Base-by-base conservation (phyloP, 73 alveolate genomes). In the Breviolum minutum region DNA sequence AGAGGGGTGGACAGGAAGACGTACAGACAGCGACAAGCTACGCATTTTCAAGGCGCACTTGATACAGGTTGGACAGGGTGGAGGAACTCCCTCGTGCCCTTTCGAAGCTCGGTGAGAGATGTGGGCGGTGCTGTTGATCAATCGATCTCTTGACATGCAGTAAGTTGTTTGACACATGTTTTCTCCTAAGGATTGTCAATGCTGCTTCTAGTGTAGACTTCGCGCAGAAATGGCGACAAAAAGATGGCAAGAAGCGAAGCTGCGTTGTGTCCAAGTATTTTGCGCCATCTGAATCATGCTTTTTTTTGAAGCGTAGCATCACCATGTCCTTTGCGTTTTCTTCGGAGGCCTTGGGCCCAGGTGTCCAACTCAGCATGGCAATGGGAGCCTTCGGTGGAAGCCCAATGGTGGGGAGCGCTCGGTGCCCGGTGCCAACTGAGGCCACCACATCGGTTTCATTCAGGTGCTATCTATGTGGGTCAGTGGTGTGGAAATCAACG, bases 1-100 rank as follows among this genome's bases (percentile, higher is more conserved):
- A 20, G 98, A 93, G 80, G 98, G 98, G 16, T 93, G 98, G 98
- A 93, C 98, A 24, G 98, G 98, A 17, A 73, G 98, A 60, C 91
- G 82, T 29, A 93, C 98, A 9, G 70, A 93, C 54, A 32, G 66
- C 66, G 98, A 93, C 80, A 16, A 93, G 60, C 20, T 93, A 82
- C 98, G 98, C 90, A 93, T 93, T 20, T 93, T 93, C 91, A 93
- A 93, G 91, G 98, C 92, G 82, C 98, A 93, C 24, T 77, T 93
- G 79, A 54, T 93, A 64, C 82, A 93, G 81, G 98, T 93, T 8
- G 98, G 98, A 12, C 91, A 77, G 63, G 98, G 98, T 29, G 98
- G 98, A 19, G 98, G 90, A 63, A 93, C 92, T 6, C 82, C 98
- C 3, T 14, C 11, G 80, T 93, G 98, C 68, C 98, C 98, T 8